Evolutionary conservation across 768 basidiomycete species (phyloP).

Genomic region (Trichaptum fuscoviolaceum): DNA sequence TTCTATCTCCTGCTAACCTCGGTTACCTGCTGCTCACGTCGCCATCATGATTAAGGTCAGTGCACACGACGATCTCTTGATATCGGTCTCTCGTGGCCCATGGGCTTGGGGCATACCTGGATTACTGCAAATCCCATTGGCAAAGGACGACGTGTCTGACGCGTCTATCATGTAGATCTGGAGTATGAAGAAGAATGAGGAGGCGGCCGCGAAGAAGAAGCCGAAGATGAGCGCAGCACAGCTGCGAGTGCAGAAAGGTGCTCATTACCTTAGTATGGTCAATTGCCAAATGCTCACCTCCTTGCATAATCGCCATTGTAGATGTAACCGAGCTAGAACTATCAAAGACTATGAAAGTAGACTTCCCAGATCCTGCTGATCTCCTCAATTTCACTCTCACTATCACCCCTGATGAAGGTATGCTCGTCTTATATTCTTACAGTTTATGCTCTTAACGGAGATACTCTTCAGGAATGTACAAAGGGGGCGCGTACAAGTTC

Average conservation of each 20-base stretch:
- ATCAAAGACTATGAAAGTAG: conserved; percentile 91
- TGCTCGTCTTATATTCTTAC: conserved; percentile 14
- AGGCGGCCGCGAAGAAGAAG: conserved; percentile 94
- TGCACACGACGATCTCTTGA: neutral
- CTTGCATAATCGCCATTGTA: conserved; percentile 24
- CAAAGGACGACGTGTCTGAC: neutral
- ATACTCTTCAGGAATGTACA: conserved; percentile 82
- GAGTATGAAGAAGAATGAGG: conserved; percentile 99
- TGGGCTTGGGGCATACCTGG: neutral
- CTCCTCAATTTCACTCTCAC: conserved; percentile 95
- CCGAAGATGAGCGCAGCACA: conserved; percentile 98
- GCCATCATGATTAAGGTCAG: conserved; percentile 42
- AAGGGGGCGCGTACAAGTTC: conserved; percentile 89
- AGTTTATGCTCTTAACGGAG: neutral
- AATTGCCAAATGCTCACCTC: neutral
- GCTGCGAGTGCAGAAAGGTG: conserved; percentile 99
- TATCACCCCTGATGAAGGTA: conserved; percentile 96
- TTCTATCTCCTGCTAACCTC: conserved; percentile 13
- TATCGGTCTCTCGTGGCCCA: neutral
- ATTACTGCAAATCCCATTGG: conserved; percentile 3
- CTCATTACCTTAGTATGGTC: conserved; percentile 4
- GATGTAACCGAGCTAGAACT: conserved; percentile 97
- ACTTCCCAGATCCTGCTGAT: conserved; percentile 89
- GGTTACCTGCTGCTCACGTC: conserved; percentile 7
- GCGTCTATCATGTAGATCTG: conserved; percentile 66